Evolutionary conservation across 139 green algal species (phyloP), one percentile per base, ranked within the genome.

Genomic region (Ostreobium quekettii): DNA sequence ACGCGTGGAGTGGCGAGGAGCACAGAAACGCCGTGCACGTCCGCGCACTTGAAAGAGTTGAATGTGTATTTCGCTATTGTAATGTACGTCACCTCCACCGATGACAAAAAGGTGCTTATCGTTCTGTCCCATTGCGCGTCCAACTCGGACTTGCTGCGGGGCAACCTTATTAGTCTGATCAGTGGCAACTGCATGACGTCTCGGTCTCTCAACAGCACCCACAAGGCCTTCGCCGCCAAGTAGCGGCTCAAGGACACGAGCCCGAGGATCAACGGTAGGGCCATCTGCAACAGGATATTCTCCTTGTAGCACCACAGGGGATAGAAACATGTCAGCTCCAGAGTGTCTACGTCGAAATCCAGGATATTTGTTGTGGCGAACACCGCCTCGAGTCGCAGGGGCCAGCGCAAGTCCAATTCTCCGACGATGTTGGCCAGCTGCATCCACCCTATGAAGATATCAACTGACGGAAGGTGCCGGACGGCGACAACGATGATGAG

Each of bases 61-160:
- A 68, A 68, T n/a, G 37, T 57, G 61, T 68, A 68, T 38, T 68
- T 68, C 22, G 61, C 61, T 36, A 68, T 56, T 5, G 61, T 68
- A 4, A 68, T 38, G 36, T 68, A 68, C 7, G 36, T 68, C 7
- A 68, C 42, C 30, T 68, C 61, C 4, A 68, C 61, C 19, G 61
- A 68, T 3, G 61, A 35, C 19, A 68, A 29, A 36, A 68, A 68
- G 19, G 61, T 68, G 61, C 37, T 38, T 22, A 68, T 68, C 24
- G 61, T 68, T 53, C n/a, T 29, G 26, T 68, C 61, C 61, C 61
- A 68, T 30, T 53, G 49, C 61, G 31, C 11, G 49, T 26, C 24
- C 4, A 68, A 30, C n/a, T 68, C 24, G n/a, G n/a, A n/a, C n/a
- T n/a, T n/a, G n/a, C n/a, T n/a, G n/a, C n/a, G n/a, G n/a, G n/a